A percentile compares a stretch with the other conserved stretches of the same genome.
Conservation (phyloP, 768 basidiomycete genomes). For the Mycena albidolilacea region DNA sequence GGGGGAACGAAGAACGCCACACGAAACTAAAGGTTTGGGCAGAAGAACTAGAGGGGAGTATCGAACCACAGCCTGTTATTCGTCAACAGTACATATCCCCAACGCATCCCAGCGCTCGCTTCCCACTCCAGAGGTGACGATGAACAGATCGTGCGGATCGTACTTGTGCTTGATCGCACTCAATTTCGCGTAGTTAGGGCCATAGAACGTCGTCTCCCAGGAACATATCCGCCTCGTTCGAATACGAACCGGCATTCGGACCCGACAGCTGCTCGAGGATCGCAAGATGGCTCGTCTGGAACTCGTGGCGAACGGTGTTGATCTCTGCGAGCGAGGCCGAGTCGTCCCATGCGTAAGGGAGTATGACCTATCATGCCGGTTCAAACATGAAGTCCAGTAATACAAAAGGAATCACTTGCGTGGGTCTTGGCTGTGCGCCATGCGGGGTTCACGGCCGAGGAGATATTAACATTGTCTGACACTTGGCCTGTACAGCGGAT, state of each 20-base stretch:
- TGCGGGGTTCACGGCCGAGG: conserved; percentile 50
- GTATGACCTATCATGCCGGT: conserved; percentile 28
- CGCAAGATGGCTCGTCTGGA: conserved; percentile 44
- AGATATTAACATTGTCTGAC: conserved; percentile 48
- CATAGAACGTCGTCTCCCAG: conserved; percentile 51
- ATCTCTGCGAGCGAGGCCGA: conserved; percentile 37
- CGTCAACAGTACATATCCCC: conserved; percentile 42
- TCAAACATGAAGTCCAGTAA: neutral
- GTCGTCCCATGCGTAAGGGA: conserved; percentile 39
- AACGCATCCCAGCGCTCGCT: conserved; percentile 50
- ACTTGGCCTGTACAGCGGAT: conserved; percentile 46
- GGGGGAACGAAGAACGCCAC: no score
- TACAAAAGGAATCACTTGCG: conserved; percentile 41
- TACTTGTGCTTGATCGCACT: conserved; percentile 48
- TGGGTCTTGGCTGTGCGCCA: conserved; percentile 56
- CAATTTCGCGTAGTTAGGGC: conserved; percentile 49
- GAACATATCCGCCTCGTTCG: conserved; percentile 51
- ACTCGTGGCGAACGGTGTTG: conserved; percentile 35
- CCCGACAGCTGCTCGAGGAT: conserved; percentile 48
- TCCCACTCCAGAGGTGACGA: conserved; percentile 48
- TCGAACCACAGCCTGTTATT: no score
- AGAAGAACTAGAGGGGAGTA: no score
- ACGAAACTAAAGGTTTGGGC: no score
- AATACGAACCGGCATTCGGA: conserved; percentile 48
- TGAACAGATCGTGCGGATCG: conserved; percentile 52